Evolutionary conservation across 2,329 filamentous ascomycete genomes (phyloP).

Genomic region (Metarhizium guizhouense): DNA sequence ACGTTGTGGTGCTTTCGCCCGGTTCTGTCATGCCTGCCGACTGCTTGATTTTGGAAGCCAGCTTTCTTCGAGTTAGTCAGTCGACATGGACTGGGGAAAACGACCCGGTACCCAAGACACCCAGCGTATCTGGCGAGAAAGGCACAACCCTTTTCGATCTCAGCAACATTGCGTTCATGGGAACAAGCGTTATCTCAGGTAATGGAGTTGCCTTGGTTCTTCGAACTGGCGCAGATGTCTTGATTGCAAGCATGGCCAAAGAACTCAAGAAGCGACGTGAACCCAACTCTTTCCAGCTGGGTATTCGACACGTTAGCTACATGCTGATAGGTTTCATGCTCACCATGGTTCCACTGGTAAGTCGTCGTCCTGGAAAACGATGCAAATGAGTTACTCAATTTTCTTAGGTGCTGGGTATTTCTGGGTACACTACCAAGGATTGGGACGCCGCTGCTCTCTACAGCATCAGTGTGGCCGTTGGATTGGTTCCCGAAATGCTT

Average conservation of each 20-base stretch:
- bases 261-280: constrained; percentile 15
- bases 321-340: constrained; percentile 21
- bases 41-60: constrained; percentile 17
- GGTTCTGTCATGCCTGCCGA: constrained; percentile 19
- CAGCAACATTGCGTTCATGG: constrained; percentile 18
- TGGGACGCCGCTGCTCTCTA: constrained; percentile 18
- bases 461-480: constrained; percentile 20
- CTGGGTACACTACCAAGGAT: constrained; percentile 15
- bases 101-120: constrained; percentile 15
- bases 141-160: constrained; percentile 15
- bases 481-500: constrained; percentile 20
- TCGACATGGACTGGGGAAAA: constrained; percentile 22
- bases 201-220: constrained; percentile 16
- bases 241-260: constrained; percentile 18
- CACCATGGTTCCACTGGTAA: constrained; percentile 20
- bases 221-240: constrained; percentile 14
- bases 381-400: not conserved
- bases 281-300: constrained; percentile 18
- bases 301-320: constrained; percentile 19
- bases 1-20: constrained; percentile 14
- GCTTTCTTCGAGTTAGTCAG: constrained; percentile 18
- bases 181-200: constrained; percentile 19
- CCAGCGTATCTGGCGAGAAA: constrained; percentile 11
- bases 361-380: not conserved
- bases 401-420: constrained; percentile 15